Evolutionary conservation across 306 rosid species (phyloP), one percentile per base, ranked within the genome.

Genomic region (Casuarina cunninghamiana): DNA sequence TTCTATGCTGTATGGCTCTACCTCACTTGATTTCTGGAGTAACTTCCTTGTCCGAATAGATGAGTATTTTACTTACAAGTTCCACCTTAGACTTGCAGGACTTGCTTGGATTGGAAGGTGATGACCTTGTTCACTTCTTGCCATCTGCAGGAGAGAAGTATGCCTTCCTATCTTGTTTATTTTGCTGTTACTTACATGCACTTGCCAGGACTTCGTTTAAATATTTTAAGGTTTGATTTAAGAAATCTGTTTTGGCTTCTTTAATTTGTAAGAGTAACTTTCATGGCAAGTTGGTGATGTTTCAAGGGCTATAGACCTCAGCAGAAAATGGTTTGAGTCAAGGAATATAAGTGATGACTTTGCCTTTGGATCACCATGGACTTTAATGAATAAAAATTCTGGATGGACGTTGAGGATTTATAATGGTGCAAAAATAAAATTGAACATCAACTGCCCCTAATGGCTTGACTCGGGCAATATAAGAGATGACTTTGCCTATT

Each of bases 1-100:
- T 92, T 94, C 86, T 94, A 87, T 82, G 93, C 84, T 77, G 98
- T 94, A 94, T 74, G 97, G 53, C 17, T 66, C 13, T 77, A 76
- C 75, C 73, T 72, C 53, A 42, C 60, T 71, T 69, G 61, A 13
- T 81, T 17, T 54, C 26, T 37, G 71, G 65, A 42, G 74, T 72
- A n/a, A 83, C 41, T 71, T 67, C 68, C 68, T 69, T 51, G 42
- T 65, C 11, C 35, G 60, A 38, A 70, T 53, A 35, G 53, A 74
- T 46, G 50, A 35, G 79, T 38, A 45, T 43, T 61, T 46, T 81
- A 32, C 85, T 84, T 48, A 26, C 74, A 57, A 70, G 49, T 45
- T 63, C 65, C 45, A 49, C 53, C 69, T 43, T 61, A 26, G 74
- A 41, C 68, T 80, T 75, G 71, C 82, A 94, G 98, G 97, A 91